Conservation (phyloP, 2,329 filamentous ascomycete species). For the Aureobasidium sp. region DNA sequence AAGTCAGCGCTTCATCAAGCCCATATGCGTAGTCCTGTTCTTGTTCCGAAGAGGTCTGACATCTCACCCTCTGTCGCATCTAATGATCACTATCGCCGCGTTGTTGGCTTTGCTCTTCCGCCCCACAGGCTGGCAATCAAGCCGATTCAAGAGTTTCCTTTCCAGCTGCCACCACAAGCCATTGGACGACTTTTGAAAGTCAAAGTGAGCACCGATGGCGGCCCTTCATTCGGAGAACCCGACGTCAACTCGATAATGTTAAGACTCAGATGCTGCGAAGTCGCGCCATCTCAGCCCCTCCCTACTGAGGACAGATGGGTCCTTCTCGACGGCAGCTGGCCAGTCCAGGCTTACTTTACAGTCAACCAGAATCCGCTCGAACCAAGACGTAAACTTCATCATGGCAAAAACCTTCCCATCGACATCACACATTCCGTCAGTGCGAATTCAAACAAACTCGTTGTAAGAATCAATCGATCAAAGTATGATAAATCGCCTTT, state of each 20-base stretch:
- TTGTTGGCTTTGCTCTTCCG: not conserved
- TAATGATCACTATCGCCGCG: not conserved
- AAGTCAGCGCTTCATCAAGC: constrained; percentile 49
- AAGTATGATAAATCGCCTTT: constrained; percentile 27
- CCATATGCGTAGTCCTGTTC: constrained; percentile 45
- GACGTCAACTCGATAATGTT: constrained; percentile 50
- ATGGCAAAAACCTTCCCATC: constrained; percentile 65
- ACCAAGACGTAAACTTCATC: constrained; percentile 59
- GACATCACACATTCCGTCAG: constrained; percentile 58
- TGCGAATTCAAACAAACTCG: constrained; percentile 53
- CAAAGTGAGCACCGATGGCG: constrained; percentile 23
- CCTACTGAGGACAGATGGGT: constrained; percentile 50
- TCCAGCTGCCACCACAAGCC: constrained; percentile 36
- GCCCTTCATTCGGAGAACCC: constrained; percentile 26
- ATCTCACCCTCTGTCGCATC: not conserved
- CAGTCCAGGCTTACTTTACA: constrained; percentile 56
- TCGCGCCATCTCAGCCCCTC: constrained; percentile 17
- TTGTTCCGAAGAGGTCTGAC: constrained; percentile 19
- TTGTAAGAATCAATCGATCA: constrained; percentile 40
- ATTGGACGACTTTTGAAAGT: constrained; percentile 28
- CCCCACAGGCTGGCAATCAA: constrained; percentile 12
- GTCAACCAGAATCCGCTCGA: constrained; percentile 51
- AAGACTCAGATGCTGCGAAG: constrained; percentile 59
- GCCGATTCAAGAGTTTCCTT: constrained; percentile 37
- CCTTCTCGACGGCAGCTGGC: constrained; percentile 59